phyloP scores from a whole-genome alignment of 2,329 filamentous ascomycete species.

The Aureobasidium namibiae region DNA sequence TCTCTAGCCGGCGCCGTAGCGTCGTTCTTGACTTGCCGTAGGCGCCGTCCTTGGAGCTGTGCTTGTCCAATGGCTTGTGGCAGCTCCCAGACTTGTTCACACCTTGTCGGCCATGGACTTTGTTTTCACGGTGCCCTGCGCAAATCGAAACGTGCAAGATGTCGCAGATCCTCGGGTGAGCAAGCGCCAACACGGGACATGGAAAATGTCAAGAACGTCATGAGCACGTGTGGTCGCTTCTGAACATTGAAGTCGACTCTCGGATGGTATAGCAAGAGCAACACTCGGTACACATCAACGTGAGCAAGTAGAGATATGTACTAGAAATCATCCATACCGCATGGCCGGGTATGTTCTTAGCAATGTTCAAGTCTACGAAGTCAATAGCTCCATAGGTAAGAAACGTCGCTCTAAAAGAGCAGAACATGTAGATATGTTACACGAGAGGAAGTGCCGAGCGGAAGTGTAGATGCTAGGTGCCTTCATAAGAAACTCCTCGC shows the following conservation, averaged over 20 bases:
- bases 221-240: constrained; percentile 2
- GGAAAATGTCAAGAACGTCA: not conserved
- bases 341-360: too few species aligned
- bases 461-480: too few species aligned
- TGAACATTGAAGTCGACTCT: not conserved
- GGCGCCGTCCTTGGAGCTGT: not conserved
- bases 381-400: too few species aligned
- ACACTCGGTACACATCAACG: too few species aligned
- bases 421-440: too few species aligned
- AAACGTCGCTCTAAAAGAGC: too few species aligned
- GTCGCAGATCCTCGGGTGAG: not conserved
- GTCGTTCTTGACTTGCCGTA: not conserved
- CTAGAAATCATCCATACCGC: too few species aligned
- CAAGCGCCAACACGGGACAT: not conserved
- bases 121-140: not conserved
- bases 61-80: not conserved
- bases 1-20: not conserved
- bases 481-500: too few species aligned
- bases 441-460: too few species aligned
- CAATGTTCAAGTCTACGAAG: too few species aligned
- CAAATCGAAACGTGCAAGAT: not conserved
- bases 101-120: not conserved
- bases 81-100: not conserved
- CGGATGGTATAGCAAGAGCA: too few species aligned
- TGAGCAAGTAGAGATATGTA: too few species aligned